Conservation (phyloP, 805 yeast genomes). For the Candida broadrunensis region DNA sequence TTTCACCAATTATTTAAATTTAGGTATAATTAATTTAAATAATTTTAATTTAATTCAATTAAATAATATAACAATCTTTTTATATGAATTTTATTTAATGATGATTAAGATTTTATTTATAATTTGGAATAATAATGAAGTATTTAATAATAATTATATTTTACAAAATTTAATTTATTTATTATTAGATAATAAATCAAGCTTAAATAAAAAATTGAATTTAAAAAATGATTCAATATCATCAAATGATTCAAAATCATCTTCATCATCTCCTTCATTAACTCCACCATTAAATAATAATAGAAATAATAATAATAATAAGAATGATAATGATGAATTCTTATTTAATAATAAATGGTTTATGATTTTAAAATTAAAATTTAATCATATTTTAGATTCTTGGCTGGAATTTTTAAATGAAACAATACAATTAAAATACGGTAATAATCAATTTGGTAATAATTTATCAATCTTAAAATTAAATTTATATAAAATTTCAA, state of each 20-base stretch:
- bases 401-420: conserved; percentile 19
- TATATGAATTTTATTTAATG: conserved; percentile 46
- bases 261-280: not conserved
- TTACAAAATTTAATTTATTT: conserved; percentile 26
- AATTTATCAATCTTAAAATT: conserved; percentile 13
- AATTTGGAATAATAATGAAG: conserved; percentile 9
- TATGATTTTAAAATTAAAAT: conserved; percentile 18
- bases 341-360: conserved; percentile 23
- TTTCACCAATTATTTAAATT: conserved; percentile 17
- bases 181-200: conserved; percentile 9
- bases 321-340: conserved; percentile 14
- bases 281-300: not conserved
- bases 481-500: conserved; percentile 10
- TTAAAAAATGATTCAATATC: not conserved
- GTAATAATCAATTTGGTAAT: conserved; percentile 5
- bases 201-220: not conserved
- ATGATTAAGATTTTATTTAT: conserved; percentile 41
- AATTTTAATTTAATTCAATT: conserved; percentile 23
- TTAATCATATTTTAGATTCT: conserved; percentile 19
- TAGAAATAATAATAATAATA: not conserved
- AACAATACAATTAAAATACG: not conserved
- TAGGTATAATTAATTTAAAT: conserved; percentile 15
- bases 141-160: conserved; percentile 21
- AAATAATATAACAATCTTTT: conserved; percentile 23
- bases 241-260: not conserved